Percentiles rank a stretch among this genome's conserved stretches.
phyloP scores from a whole-genome alignment of 441 rosid genomes.

The Euphorbia schlechtendalii region DNA sequence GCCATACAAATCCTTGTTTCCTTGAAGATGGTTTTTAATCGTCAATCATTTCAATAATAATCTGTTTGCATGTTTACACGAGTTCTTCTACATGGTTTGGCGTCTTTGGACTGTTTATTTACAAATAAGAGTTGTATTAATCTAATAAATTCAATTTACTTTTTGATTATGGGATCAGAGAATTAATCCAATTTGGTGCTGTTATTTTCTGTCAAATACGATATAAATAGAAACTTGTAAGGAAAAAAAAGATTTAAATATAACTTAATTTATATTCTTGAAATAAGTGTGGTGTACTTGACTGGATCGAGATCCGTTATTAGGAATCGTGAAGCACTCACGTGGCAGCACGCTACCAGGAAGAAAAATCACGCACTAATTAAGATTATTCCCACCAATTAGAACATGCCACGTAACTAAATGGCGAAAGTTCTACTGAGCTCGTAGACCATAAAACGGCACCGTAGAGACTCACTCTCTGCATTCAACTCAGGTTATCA shows the following conservation, averaged over 20 bases:
- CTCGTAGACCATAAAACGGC: background rate
- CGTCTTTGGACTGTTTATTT: background rate
- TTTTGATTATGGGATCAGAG: too few relatives aligned
- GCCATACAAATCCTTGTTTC: background rate
- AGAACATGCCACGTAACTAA: background rate
- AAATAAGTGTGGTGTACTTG: background rate
- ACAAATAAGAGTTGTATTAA: background rate
- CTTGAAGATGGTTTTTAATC: background rate
- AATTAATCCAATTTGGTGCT: too few relatives aligned
- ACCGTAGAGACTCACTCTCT: background rate
- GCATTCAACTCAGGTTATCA: too few relatives aligned
- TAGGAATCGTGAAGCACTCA: slow-evolving; percentile 2
- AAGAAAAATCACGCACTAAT: too few relatives aligned
- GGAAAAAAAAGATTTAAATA: too few relatives aligned
- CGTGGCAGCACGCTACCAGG: background rate
- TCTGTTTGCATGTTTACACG: background rate
- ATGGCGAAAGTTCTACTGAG: background rate
- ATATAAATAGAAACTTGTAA: too few relatives aligned
- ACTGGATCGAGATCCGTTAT: slow-evolving; percentile 10
- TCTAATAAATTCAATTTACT: too few relatives aligned
- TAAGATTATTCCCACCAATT: background rate
- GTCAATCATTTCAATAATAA: background rate
- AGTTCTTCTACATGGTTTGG: too few relatives aligned
- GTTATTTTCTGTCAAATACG: too few relatives aligned
- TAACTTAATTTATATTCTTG: too few relatives aligned